Conservation (phyloP, 257 asterid species). For the Nicotiana knightiana region DNA sequence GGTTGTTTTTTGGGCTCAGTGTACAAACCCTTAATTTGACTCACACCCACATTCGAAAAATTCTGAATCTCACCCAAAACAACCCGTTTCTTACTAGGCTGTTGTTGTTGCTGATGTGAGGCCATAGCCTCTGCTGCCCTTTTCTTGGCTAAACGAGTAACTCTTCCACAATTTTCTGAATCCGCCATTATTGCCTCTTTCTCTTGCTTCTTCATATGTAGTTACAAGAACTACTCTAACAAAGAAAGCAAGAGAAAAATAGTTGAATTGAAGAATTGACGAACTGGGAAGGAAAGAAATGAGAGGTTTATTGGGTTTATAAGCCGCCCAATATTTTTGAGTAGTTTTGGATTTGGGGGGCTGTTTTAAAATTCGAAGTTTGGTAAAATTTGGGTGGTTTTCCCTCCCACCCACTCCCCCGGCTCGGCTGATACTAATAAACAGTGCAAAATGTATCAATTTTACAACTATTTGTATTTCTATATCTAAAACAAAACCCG, state of each 20-base stretch:
- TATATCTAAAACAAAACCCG: not conserved
- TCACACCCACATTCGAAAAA: slow-evolving; percentile 11
- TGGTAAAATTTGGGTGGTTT: slow-evolving; percentile 5
- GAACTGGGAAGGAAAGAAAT: not conserved
- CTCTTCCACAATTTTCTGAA: slow-evolving; percentile 51
- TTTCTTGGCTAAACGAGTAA: slow-evolving; percentile 76
- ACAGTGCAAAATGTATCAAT: not conserved
- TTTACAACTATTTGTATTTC: not conserved
- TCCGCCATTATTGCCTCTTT: slow-evolving; percentile 43
- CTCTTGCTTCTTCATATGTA: not conserved
- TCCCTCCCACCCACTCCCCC: slow-evolving; percentile 9
- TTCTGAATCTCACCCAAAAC: slow-evolving; percentile 82
- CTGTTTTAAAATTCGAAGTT: slow-evolving; percentile 21
- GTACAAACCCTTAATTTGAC: slow-evolving; percentile 6
- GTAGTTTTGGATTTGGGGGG: not conserved
- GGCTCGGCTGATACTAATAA: too few species aligned
- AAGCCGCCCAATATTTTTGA: slow-evolving; percentile 26
- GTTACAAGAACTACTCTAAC: not conserved
- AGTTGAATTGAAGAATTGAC: not conserved
- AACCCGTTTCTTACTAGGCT: slow-evolving; percentile 52
- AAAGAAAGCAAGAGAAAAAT: not conserved
- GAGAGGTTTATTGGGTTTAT: slow-evolving; percentile 2
- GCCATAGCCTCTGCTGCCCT: slow-evolving; percentile 50
- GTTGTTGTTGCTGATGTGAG: slow-evolving; percentile 13
- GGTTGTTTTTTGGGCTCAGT: slow-evolving; percentile 15